These are phyloP conservation scores for Sporothrix schenckii DNA, from an alignment of 2,329 filamentous ascomycete species.

Conservation along the genomic window DNA sequence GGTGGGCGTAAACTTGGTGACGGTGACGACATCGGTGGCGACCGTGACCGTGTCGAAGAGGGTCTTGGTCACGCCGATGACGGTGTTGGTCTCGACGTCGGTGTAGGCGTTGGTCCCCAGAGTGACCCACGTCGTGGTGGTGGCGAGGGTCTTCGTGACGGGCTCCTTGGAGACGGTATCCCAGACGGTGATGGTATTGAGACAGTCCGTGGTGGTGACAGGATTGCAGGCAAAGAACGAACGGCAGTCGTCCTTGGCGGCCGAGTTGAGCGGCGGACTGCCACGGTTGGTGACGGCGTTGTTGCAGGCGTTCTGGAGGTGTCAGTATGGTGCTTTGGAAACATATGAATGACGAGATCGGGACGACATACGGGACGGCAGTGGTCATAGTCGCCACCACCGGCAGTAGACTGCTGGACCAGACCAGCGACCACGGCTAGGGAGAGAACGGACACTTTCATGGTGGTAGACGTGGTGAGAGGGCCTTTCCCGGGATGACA, in stretches of 20 bases:
- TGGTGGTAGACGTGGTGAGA: not conserved
- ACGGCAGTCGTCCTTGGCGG: slow-evolving; percentile 33
- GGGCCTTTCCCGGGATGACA: not conserved
- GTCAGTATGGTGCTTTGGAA: not conserved
- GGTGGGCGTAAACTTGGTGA: not conserved
- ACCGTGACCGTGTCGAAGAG: not conserved
- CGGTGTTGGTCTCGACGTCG: slow-evolving; percentile 1
- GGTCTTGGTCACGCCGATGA: slow-evolving; percentile 13
- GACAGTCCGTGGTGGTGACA: slow-evolving; percentile 1
- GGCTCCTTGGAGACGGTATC: not conserved
- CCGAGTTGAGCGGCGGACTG: not conserved
- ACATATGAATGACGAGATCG: no score
- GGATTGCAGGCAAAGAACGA: slow-evolving; percentile 29
- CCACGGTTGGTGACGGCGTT: slow-evolving; percentile 28
- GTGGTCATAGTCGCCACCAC: slow-evolving; percentile 18
- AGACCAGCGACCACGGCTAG: slow-evolving; percentile 23
- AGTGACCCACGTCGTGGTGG: not conserved
- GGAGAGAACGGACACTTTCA: slow-evolving; percentile 4
- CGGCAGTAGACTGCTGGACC: slow-evolving; percentile 17
- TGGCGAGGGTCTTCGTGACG: slow-evolving; percentile 22
- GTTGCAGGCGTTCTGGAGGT: slow-evolving; percentile 33
- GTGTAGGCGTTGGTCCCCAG: not conserved
- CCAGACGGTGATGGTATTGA: not conserved
- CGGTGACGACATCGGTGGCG: not conserved
- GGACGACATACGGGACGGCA: slow-evolving; percentile 21